Evolutionary conservation across 2,329 filamentous ascomycete genomes (phyloP), one percentile per base, ranked within the genome.

Genomic region (Penicillium polonicum): DNA sequence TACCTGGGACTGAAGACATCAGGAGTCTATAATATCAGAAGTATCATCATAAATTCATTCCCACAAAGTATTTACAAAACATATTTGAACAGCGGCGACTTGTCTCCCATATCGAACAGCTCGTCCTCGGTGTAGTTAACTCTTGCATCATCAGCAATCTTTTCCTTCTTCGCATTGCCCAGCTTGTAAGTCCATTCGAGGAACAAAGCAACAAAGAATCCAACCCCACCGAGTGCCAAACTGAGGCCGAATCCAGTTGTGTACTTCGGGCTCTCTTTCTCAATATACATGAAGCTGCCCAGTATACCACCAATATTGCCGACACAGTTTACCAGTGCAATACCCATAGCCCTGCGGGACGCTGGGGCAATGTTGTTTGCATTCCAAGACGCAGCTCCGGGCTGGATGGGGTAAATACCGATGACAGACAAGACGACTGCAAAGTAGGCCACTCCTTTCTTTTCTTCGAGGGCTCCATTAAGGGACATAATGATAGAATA

Each of bases 71-170:
- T 48, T 23, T 23, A 52, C 29, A 52, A 15, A 27, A 52, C 50
- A 59, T 79, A 78, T 60, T 71, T 75, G 56, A 74, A 79, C 38
- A 78, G 71, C 0, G 76, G 76, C 46, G 73, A 76, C 63, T 69
- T 72, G 48, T 79, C 76, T 5, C 76, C 77, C 67, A 78, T 58
- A 17, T 74, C 69, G 55, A 77, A 59, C 64, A 78, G 44, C 57
- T 79, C 68, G 17, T 76, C 68, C 35, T 78, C 74, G 0, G 66
- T 70, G 56, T 77, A 78, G 10, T 46, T 61, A 9, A 52, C 42
- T 9, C 51, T 58, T 6, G 41, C 41, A 19, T 60, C 55, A 25
- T 55, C 58, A 13, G 48, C 46, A 44, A 55, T 13, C n/a, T 31
- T 42, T 15, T 41, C 57, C 60, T 68, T 61, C 55, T 59, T 69